Evolutionary conservation across 148 eudicot genomes (phyloP).

Genomic region (Heliamphora exappendiculata): DNA sequence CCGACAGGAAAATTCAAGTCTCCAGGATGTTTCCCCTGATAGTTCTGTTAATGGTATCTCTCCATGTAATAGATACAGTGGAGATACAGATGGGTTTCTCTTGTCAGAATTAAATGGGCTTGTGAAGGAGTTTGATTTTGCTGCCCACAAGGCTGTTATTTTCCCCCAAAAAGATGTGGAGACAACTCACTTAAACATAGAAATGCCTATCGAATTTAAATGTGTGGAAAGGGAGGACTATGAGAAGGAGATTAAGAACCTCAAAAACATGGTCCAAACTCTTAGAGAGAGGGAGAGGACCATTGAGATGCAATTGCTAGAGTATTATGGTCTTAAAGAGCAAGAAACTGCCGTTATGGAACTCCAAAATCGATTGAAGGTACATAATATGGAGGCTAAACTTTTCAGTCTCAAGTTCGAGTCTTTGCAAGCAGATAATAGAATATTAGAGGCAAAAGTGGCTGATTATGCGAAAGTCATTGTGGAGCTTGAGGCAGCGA

Average conservation of each 20-base stretch:
- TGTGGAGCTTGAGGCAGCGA: conserved; percentile 69
- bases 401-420: conserved; percentile 56
- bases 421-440: conserved; percentile 62
- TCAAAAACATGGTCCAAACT: conserved; percentile 39
- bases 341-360: conserved; percentile 67
- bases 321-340: conserved; percentile 82
- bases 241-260: conserved; percentile 50
- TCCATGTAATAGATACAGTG: conserved; percentile 23
- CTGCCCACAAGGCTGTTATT: conserved; percentile 10
- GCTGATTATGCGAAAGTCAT: conserved; percentile 51
- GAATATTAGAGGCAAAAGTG: conserved; percentile 51
- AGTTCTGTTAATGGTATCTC: conserved; percentile 23
- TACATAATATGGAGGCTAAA: conserved; percentile 60
- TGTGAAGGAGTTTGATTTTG: conserved; percentile 35
- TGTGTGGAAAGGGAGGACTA: conserved; percentile 29
- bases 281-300: conserved; percentile 61
- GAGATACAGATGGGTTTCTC: conserved; percentile 46
- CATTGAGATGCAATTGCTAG: conserved; percentile 69
- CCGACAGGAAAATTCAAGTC: conserved; percentile 43
- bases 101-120: conserved; percentile 58
- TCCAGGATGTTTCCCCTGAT: conserved; percentile 21
- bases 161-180: conserved; percentile 24
- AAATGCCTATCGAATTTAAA: conserved; percentile 16
- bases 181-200: conserved; percentile 9
- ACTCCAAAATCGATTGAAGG: conserved; percentile 62